Evolutionary conservation across 306 rosid species (phyloP), one percentile per base, ranked within the genome.

Genomic region (Lagenaria siceraria): DNA sequence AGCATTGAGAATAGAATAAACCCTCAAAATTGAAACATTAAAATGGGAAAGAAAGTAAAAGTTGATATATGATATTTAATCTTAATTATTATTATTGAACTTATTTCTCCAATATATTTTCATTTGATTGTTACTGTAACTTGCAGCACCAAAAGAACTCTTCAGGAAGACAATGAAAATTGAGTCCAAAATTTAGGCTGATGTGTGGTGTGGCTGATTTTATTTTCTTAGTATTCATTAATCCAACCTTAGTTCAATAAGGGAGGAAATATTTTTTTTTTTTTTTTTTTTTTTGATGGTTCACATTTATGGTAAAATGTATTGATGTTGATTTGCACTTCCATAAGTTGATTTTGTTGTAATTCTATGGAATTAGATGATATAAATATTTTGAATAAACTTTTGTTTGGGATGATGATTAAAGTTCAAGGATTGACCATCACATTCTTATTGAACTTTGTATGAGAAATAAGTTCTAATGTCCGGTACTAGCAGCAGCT

Each of bases 91-190:
- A 31, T 59, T 4, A 19, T 56, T 69, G 14, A 21, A 54, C 4
- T 68, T 38, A 38, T 29, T 43, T 69, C 0, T 14, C 11, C 35
- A 69, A 69, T 69, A 21, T 42, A 6, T 24, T 27, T 22, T n/a
- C 7, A 69, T 69, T 21, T 14, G 12, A 12, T 43, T 43, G 6
- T 38, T 48, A 24, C 6, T 63, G 61, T 33, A 10, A 56, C 33
- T 64, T 76, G 78, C 90, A 90, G 92, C 95, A 18, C 89, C 90
- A 24, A 90, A 88, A 86, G 86, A 87, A 62, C 79, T 87, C 76
- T 85, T 89, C 15, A 81, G 87, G 80, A 88, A 87, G 56, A 81
- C 82, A 10, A 29, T 85, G 77, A 82, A 79, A 22, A 22, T 36
- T 8, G 19, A 40, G 9, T 22, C 46, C 46, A 33, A 63, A 31